A percentile compares a stretch with the other conserved stretches of the same genome.
phyloP scores from a whole-genome alignment of 2,329 filamentous ascomycete species.

The Exophiala oligosperma region DNA sequence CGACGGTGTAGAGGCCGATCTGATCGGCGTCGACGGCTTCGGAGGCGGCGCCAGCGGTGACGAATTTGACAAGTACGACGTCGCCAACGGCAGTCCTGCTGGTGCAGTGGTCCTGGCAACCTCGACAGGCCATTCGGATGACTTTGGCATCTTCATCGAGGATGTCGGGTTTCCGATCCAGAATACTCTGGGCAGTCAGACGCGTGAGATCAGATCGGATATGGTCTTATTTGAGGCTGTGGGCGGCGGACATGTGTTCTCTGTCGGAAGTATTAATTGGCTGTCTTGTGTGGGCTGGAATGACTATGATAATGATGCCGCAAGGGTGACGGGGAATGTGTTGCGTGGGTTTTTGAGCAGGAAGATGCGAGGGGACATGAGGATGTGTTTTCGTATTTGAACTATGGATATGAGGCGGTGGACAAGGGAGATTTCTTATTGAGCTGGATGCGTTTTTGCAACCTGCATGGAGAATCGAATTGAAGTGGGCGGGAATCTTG shows the following conservation, averaged over 20 bases:
- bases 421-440: no score
- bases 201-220: slow-evolving; percentile 25
- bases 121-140: slow-evolving; percentile 15
- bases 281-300: slow-evolving; percentile 28
- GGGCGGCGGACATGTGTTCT: slow-evolving; percentile 28
- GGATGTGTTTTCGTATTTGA: no score
- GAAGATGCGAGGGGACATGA: no score
- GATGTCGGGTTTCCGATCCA: slow-evolving; percentile 26
- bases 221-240: slow-evolving; percentile 28
- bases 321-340: slow-evolving; percentile 29
- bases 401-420: no score
- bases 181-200: slow-evolving; percentile 25
- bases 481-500: no score
- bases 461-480: no score
- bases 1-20: slow-evolving; percentile 21
- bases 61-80: slow-evolving; percentile 38
- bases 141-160: slow-evolving; percentile 20
- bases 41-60: slow-evolving; percentile 37
- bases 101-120: slow-evolving; percentile 34
- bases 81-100: slow-evolving; percentile 32
- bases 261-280: slow-evolving; percentile 34
- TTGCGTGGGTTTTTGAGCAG: no score
- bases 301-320: slow-evolving; percentile 29
- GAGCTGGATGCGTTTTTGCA: no score
- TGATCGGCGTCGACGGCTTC: slow-evolving; percentile 30